Base-by-base conservation (phyloP, 441 rosid genomes). In the Populus trichocarpa region DNA sequence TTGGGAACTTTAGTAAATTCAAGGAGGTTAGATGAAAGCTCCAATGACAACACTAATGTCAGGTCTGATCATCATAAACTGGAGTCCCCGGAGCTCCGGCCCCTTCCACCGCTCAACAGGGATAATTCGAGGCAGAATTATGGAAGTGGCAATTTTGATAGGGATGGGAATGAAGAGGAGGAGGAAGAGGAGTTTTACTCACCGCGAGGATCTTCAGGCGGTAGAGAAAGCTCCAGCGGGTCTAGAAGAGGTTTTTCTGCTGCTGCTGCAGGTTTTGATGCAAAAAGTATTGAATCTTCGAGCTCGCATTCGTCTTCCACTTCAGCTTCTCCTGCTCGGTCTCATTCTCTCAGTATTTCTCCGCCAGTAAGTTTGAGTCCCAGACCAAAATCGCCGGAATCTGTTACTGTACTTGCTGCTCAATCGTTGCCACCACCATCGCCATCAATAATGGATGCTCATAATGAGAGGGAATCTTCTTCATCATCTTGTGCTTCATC, bases 1-100 rank as follows among this genome's bases (percentile, higher is more conserved):
- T 80, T 90, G 85, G 96, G 88, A 67, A 89, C 85, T 78, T 36
- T 85, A 67, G 95, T 82, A 13, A 87, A 88, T 83, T 83, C 85
- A 0, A 70, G 69, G 38, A 81, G 83, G 66, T 75, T 87, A 70
- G 84, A 80, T 28, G 93, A 83, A 26, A 69, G 66, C 72, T 74
- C 85, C 26, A 69, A 81, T 8, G 77, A 40, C 11, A 79, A 81
- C 68, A 79, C 79, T 11, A 35, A 59, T 71, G 64, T 50, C 10
- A 82, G 78, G 50, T 82, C 86, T 46, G 89, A 85, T 74, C 90
- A 87, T 28, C 83, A 90, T 81, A 95, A 90, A 75, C 46, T 93
- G 68, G 94, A 93, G 28, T 96, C 99, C 8, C 99, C 98, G 81
- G 99, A 96, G 85, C 92, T 96, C 59, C 90, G 87, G 36, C 99